phyloP scores from a whole-genome alignment of 208 protist species.

The Leptomonas seymouri region DNA sequence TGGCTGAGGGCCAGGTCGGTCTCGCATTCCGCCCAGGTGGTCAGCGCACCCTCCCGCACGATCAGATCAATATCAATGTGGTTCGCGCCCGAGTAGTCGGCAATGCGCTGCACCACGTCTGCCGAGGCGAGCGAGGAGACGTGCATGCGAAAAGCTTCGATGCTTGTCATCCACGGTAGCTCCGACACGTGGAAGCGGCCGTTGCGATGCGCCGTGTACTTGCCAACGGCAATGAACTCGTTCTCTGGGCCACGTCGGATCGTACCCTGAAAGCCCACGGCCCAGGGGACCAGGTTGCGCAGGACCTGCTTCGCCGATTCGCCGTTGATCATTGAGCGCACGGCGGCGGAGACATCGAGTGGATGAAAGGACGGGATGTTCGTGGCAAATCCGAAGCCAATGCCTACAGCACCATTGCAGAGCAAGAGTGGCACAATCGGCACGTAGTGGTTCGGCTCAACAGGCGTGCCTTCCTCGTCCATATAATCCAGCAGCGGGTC shows the following conservation, averaged over 20 bases:
- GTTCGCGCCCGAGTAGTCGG: constrained; percentile 90
- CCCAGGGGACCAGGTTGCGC: constrained; percentile 94
- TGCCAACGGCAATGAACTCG: constrained; percentile 80
- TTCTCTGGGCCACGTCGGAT: constrained; percentile 68
- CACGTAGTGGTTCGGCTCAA: constrained; percentile 99
- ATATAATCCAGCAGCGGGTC: constrained; percentile 97
- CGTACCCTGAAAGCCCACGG: constrained; percentile 94
- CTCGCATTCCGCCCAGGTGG: constrained; percentile 82
- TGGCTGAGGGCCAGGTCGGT: constrained; percentile 69
- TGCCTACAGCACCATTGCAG: constrained; percentile 99
- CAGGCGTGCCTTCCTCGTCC: constrained; percentile 97
- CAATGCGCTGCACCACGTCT: constrained; percentile 88
- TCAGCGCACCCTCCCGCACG: constrained; percentile 52
- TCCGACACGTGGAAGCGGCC: constrained; percentile 80
- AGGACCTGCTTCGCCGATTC: constrained; percentile 79
- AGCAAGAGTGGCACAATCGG: constrained; percentile 99
- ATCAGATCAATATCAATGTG: constrained; percentile 91
- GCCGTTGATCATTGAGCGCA: constrained; percentile 88
- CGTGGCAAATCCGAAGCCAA: constrained; percentile 99
- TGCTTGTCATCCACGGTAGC: constrained; percentile 75
- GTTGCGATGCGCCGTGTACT: constrained; percentile 66
- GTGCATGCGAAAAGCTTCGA: constrained; percentile 79
- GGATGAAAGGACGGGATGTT: constrained; percentile 96
- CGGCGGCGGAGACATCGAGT: constrained; percentile 92
- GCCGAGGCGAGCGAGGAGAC: constrained; percentile 64